Base-by-base conservation (phyloP, 2,329 filamentous ascomycete genomes). In the Verticillium nonalfalfae region DNA sequence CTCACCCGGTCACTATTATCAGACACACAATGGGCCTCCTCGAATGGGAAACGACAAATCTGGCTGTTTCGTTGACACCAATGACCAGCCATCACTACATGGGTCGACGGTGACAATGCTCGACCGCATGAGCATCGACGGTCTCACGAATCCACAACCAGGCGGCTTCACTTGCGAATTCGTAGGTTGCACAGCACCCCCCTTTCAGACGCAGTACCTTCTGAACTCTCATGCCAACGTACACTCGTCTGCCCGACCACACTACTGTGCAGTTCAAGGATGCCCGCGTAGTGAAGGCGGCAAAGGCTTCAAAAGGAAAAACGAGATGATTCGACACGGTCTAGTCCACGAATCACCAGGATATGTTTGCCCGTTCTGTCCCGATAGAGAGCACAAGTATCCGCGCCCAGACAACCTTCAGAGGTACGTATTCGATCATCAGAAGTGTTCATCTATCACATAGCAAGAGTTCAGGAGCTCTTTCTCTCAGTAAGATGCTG, bases 351-450 rank as follows among this genome's bases (percentile, higher is more conserved):
- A 93, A 66, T 96, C 92, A 7, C 95, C 95, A 1, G 94, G 94
- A 63, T 99, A 98, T 70, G 88, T 97, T 35, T 99, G 95, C 73
- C 95, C 95, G 0, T 98, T 97, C 72, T 99, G 95, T 73, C 90
- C 92, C 1, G 93, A 97, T 70, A 84, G 93, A 66, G 93, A 97
- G 72, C 94, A 97, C 74, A 93, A 90, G 72, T 98, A 98, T 73
- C 95, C 95, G 5, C 83, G 95, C 67, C 95, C 95, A 38, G 95
- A 99, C 74, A 98, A 98, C 79, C 78, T 99, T 61, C 94, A 97
- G 79, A 87, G 94, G 91, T 96, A 81, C 66, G 83, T 26, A 26
- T 2, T 73, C 26, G n/a, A 3, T 7, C 40, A 50, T n/a, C n/a
- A n/a, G n/a, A n/a, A n/a, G n/a, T n/a, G n/a, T n/a, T n/a, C n/a